These are phyloP conservation scores for Prillingera fragicola DNA, from an alignment of 1,284 basidiomycete genomes.

Conservation along the genomic window DNA sequence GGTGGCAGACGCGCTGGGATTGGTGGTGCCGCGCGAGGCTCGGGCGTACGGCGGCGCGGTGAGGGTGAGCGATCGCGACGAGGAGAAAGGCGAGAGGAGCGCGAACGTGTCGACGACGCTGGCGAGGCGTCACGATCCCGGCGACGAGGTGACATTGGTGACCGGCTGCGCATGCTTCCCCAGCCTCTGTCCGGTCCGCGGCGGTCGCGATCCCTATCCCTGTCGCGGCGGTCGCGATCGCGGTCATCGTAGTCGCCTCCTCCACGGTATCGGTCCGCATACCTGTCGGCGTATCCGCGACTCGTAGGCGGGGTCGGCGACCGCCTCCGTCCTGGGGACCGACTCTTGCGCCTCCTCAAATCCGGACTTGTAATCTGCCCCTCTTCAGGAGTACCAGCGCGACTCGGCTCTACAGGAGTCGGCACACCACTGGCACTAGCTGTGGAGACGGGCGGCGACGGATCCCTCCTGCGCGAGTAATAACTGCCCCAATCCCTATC, in stretches of 20 bases:
- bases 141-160: not conserved
- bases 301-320: not conserved
- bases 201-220: constrained; percentile 1
- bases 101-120: not conserved
- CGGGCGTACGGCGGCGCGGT: constrained; percentile 1
- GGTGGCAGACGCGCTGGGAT: constrained; percentile 22
- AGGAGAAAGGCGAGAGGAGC: no score
- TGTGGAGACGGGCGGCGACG: not conserved
- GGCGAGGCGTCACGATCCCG: constrained; percentile 1
- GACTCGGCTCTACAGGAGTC: not conserved
- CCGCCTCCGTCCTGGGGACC: constrained; percentile 1
- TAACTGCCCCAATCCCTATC: constrained; percentile 19
- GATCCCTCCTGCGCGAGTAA: constrained; percentile 17
- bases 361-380: constrained; percentile 38
- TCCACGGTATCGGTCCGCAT: constrained; percentile 9
- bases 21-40: constrained; percentile 14
- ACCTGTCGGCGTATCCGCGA: constrained; percentile 2
- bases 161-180: constrained; percentile 22
- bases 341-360: constrained; percentile 2
- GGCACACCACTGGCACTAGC: not conserved
- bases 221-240: constrained; percentile 4
- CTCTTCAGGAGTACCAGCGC: constrained; percentile 38
- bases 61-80: not conserved
- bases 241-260: constrained; percentile 1
- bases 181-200: constrained; percentile 14